These are phyloP conservation scores for Rhodotorula diobovata DNA, from an alignment of 768 basidiomycete species.

Conservation along the genomic window DNA sequence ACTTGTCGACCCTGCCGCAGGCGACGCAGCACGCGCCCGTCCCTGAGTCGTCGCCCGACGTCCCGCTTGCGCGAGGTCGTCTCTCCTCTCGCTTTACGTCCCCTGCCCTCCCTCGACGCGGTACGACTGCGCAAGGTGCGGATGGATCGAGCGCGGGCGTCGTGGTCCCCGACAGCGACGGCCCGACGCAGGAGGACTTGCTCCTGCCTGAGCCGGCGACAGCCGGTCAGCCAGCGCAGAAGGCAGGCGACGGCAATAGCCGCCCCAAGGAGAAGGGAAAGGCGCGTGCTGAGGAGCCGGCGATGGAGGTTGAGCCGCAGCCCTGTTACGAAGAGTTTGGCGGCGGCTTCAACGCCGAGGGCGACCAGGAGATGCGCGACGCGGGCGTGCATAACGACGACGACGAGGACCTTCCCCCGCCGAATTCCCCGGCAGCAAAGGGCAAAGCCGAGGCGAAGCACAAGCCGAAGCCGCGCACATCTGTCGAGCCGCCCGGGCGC, in stretches of 20 bases:
- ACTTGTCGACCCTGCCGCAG: background rate
- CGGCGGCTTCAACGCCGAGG: background rate
- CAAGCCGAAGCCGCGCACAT: background rate
- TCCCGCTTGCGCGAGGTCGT: too few relatives aligned
- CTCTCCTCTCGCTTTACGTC: too few relatives aligned
- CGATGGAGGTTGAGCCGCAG: background rate
- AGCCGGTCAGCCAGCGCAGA: too few relatives aligned
- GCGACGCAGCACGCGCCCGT: background rate
- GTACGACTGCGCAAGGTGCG: too few relatives aligned
- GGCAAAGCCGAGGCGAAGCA: slow-evolving; percentile 4
- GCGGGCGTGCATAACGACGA: background rate
- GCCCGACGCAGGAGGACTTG: slow-evolving; percentile 42
- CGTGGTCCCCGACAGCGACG: slow-evolving; percentile 50
- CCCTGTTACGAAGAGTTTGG: slow-evolving; percentile 1
- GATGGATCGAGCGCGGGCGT: background rate
- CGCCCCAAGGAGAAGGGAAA: background rate
- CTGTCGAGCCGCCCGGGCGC: too few relatives aligned
- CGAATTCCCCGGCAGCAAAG: background rate
- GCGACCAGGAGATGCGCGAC: background rate
- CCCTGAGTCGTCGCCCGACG: background rate
- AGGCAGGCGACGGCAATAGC: too few relatives aligned
- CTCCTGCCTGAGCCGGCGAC: background rate
- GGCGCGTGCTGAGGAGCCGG: background rate
- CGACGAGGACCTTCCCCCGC: background rate
- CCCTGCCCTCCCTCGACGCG: too few relatives aligned